Conservation (phyloP, 164 flowering plant species). For the Cinnamomum micranthum region DNA sequence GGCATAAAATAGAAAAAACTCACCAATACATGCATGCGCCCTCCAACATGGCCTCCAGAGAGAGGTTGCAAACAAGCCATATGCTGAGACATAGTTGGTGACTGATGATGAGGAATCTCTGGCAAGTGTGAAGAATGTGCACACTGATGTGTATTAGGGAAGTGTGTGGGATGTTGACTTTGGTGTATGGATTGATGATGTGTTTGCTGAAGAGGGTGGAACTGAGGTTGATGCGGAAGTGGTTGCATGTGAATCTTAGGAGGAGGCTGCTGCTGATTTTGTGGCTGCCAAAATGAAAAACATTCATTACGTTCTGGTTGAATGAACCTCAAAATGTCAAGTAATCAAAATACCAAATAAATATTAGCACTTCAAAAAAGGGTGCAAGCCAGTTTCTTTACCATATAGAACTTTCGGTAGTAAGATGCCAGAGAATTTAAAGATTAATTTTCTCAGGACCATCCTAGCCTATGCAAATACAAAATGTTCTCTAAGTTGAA, state of each 20-base stretch:
- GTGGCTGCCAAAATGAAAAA: constrained; percentile 31
- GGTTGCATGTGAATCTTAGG: constrained; percentile 64
- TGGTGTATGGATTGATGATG: constrained; percentile 64
- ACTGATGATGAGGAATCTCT: constrained; percentile 63
- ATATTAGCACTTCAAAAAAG: neutral
- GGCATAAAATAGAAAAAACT: constrained; percentile 15
- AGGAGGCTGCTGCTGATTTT: constrained; percentile 54
- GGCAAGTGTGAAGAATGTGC: constrained; percentile 54
- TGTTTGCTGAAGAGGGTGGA: constrained; percentile 59
- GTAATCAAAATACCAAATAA: neutral
- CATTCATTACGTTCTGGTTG: neutral
- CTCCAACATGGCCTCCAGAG: constrained; percentile 61
- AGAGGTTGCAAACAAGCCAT: constrained; percentile 72
- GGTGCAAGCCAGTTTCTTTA: neutral
- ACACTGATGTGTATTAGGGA: constrained; percentile 51
- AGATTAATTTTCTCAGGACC: neutral
- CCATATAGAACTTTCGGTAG: neutral
- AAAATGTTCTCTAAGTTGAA: no score
- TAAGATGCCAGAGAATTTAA: neutral
- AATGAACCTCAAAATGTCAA: neutral
- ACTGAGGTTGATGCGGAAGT: constrained; percentile 61
- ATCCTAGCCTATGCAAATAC: neutral
- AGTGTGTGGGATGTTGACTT: constrained; percentile 48
- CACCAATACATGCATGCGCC: constrained; percentile 78
- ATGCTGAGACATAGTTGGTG: constrained; percentile 62